A percentile compares a stretch with the other conserved stretches of the same genome.
phyloP scores from a whole-genome alignment of 306 rosid genomes.

The Astragalus membranaceus region DNA sequence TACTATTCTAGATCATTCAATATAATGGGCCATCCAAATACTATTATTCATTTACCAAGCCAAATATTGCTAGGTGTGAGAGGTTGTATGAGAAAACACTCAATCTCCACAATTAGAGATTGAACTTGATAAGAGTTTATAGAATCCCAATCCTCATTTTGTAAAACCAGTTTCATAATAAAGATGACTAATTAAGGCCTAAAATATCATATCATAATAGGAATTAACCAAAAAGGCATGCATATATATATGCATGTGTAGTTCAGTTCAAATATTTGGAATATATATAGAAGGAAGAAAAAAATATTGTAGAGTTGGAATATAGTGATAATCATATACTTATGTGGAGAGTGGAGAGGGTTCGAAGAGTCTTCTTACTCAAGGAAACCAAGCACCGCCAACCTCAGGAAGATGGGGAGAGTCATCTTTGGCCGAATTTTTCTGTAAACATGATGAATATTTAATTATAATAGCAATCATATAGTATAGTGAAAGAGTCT shows the following conservation, averaged over 20 bases:
- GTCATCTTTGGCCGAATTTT: slow-evolving; percentile 93
- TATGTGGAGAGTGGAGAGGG: background rate
- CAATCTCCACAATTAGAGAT: no score
- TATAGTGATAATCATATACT: background rate
- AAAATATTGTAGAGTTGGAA: slow-evolving; percentile 11
- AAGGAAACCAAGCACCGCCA: slow-evolving; percentile 64
- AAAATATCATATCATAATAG: background rate
- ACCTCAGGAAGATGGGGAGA: slow-evolving; percentile 59
- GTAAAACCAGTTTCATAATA: no score
- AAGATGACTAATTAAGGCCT: no score
- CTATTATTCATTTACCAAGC: no score
- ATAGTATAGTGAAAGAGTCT: no score
- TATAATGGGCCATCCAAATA: no score
- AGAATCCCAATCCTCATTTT: no score
- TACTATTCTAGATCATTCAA: no score
- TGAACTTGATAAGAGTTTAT: no score
- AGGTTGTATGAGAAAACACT: no score
- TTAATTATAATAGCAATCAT: background rate
- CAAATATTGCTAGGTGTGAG: no score
- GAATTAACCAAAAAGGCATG: background rate
- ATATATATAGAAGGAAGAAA: background rate
- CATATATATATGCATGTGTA: background rate
- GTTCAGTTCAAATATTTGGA: no score
- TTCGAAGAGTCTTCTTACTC: slow-evolving; percentile 64
- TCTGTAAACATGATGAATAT: slow-evolving; percentile 29